These are phyloP conservation scores for Corymbia maculata DNA, from an alignment of 345 rosid species.

Conservation along the genomic window DNA sequence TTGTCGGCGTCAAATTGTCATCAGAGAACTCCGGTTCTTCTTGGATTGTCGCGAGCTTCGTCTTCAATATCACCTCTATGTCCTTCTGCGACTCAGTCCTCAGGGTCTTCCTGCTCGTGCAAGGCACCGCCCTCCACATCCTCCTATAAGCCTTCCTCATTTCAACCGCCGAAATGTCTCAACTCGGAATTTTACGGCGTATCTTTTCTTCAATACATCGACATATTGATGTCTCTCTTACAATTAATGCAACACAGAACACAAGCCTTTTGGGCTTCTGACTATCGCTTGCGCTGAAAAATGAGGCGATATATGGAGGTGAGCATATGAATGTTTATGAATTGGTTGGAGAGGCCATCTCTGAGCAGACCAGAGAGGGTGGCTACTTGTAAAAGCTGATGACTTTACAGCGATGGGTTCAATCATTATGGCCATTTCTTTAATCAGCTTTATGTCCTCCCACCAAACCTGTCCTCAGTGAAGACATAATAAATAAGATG, in stretches of 20 bases:
- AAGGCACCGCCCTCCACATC: slow-evolving; percentile 26
- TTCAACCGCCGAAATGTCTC: neutral
- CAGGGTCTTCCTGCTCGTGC: slow-evolving; percentile 8
- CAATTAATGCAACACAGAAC: neutral
- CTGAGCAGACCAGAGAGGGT: neutral
- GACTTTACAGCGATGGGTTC: slow-evolving; percentile 4
- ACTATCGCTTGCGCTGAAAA: neutral
- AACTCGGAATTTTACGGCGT: neutral
- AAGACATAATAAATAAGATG: neutral
- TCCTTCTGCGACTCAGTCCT: slow-evolving; percentile 16
- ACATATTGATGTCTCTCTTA: neutral
- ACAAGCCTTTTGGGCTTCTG: neutral
- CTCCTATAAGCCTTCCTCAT: slow-evolving; percentile 10
- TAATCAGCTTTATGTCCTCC: slow-evolving; percentile 1
- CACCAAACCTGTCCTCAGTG: neutral
- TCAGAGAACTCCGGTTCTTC: slow-evolving; percentile 6
- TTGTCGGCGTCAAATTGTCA: neutral
- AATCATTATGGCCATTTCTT: neutral
- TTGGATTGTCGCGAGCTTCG: slow-evolving; percentile 19
- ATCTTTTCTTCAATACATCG: neutral
- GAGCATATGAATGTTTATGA: neutral
- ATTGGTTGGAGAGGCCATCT: neutral
- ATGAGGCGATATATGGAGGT: neutral
- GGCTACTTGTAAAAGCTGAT: neutral
- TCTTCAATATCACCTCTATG: slow-evolving; percentile 24